A percentile compares a stretch with the other conserved stretches of the same genome.
Conservation (phyloP, 495 filamentous ascomycete species). For the Neurospora sp. region DNA sequence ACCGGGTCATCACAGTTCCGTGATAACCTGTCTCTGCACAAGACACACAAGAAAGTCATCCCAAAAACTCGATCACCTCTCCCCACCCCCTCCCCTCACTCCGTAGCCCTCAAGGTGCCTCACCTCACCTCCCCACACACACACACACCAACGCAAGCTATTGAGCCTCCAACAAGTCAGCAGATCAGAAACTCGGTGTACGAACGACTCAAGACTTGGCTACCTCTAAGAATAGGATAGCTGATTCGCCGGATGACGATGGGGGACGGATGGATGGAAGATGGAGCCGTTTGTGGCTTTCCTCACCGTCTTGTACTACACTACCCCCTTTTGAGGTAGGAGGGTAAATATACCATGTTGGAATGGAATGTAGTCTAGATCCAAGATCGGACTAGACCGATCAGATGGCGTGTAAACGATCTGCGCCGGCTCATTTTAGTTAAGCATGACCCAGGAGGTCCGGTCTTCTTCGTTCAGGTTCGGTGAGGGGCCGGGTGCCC, state of each 20-base stretch:
- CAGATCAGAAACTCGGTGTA: not conserved
- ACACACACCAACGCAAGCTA: not conserved
- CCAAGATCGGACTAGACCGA: not conserved
- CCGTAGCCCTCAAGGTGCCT: not conserved
- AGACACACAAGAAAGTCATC: not conserved
- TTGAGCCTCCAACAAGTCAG: not conserved
- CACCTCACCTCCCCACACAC: not conserved
- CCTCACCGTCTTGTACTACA: not conserved
- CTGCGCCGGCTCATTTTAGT: not conserved
- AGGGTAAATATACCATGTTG: not conserved
- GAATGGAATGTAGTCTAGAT: not conserved
- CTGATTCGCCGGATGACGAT: not conserved
- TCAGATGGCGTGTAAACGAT: not conserved
- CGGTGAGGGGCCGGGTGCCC: not conserved
- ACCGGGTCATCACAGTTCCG: not conserved
- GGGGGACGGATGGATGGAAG: not conserved
- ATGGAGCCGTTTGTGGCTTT: not conserved
- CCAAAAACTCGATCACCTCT: not conserved
- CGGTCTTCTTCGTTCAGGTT: too few relatives aligned
- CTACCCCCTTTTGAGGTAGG: not conserved
- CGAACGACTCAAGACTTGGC: not conserved
- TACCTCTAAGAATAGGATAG: not conserved
- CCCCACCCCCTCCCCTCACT: not conserved
- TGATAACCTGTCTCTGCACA: not conserved
- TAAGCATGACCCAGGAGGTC: too few relatives aligned